Conservation (phyloP, 2,329 filamentous ascomycete genomes). For the Zelopaecilomyces penicillatus region DNA sequence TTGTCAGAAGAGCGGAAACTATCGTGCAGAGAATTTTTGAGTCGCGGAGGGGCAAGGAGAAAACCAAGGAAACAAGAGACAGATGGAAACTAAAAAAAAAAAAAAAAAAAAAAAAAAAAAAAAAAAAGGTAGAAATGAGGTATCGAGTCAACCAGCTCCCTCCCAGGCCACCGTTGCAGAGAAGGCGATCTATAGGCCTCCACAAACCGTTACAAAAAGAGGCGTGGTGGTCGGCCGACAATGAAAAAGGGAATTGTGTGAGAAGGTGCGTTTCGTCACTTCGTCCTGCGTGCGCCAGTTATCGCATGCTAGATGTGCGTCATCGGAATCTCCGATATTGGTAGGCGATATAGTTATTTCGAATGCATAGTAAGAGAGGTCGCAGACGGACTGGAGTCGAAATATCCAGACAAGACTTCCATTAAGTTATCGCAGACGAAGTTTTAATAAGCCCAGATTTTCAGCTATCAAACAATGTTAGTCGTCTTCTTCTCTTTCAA, state of each 20-base stretch:
- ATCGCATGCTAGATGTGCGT: slow-evolving; percentile 24
- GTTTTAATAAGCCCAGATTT: slow-evolving; percentile 74
- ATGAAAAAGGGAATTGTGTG: slow-evolving; percentile 20
- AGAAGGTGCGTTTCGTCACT: slow-evolving; percentile 30
- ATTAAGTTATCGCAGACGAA: slow-evolving; percentile 15
- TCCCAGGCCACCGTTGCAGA: slow-evolving; percentile 17
- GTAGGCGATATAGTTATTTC: slow-evolving; percentile 22
- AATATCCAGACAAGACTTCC: slow-evolving; percentile 21
- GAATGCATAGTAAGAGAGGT: slow-evolving; percentile 21
- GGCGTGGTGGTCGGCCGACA: slow-evolving; percentile 14
- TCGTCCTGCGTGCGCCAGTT: slow-evolving; percentile 31
- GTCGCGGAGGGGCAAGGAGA: slow-evolving; percentile 11
- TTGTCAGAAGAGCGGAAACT: slow-evolving; percentile 21
- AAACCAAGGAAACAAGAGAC: slow-evolving; percentile 12
- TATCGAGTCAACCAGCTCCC: slow-evolving; percentile 26
- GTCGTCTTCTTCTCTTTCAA: slow-evolving; percentile 1
- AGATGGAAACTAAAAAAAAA: slow-evolving; percentile 10
- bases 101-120: slow-evolving; percentile 14
- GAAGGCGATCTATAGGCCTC: slow-evolving; percentile 15
- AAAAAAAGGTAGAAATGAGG: slow-evolving; percentile 21
- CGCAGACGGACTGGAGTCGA: slow-evolving; percentile 19
- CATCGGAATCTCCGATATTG: slow-evolving; percentile 20
- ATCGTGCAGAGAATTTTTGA: slow-evolving; percentile 27
- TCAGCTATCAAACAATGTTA: slow-evolving; percentile 48
- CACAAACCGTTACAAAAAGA: slow-evolving; percentile 15